Percentiles rank a stretch among this genome's conserved stretches.
Evolutionary conservation across 306 rosid genomes (phyloP).

Genomic region (Begonia fuchsioides): DNA sequence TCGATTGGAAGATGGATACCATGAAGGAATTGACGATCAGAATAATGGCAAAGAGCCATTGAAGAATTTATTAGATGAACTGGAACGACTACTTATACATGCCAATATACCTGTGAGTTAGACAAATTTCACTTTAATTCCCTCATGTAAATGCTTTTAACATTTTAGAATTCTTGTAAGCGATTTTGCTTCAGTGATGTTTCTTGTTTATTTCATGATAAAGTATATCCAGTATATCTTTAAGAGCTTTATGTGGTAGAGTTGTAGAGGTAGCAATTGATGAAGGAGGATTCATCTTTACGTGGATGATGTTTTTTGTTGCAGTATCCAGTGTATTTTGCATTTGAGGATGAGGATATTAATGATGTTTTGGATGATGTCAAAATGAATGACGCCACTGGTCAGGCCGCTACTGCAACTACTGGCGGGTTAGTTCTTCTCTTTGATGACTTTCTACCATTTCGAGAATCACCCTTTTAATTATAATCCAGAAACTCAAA

Average conservation of each 20-base stretch:
- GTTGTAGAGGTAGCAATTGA: too few relatives aligned
- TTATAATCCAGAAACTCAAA: too few relatives aligned
- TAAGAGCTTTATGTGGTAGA: too few relatives aligned
- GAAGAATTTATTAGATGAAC: conserved; percentile 42
- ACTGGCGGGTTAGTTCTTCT: conserved; percentile 78
- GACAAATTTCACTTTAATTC: conserved; percentile 7
- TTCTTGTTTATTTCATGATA: too few relatives aligned
- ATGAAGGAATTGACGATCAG: conserved; percentile 15
- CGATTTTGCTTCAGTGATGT: too few relatives aligned
- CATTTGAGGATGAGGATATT: conserved; percentile 67
- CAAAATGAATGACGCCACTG: conserved; percentile 79
- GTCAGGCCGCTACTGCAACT: conserved; percentile 97
- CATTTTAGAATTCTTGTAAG: too few relatives aligned
- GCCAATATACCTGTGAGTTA: conserved; percentile 79
- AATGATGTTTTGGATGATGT: conserved; percentile 68
- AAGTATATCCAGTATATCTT: too few relatives aligned
- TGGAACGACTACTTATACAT: conserved; percentile 70
- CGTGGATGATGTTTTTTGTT: conserved; percentile 11
- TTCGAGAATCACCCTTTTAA: too few relatives aligned
- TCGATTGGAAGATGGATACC: conserved; percentile 29
- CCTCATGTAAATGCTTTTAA: neutral
- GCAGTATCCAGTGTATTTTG: conserved; percentile 97
- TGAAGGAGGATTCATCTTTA: too few relatives aligned
- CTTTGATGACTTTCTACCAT: too few relatives aligned
- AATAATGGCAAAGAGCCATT: conserved; percentile 25